Evolutionary conservation across 2,329 filamentous ascomycete species (phyloP), one percentile per base, ranked within the genome.

Genomic region (Rutstroemia sp.): DNA sequence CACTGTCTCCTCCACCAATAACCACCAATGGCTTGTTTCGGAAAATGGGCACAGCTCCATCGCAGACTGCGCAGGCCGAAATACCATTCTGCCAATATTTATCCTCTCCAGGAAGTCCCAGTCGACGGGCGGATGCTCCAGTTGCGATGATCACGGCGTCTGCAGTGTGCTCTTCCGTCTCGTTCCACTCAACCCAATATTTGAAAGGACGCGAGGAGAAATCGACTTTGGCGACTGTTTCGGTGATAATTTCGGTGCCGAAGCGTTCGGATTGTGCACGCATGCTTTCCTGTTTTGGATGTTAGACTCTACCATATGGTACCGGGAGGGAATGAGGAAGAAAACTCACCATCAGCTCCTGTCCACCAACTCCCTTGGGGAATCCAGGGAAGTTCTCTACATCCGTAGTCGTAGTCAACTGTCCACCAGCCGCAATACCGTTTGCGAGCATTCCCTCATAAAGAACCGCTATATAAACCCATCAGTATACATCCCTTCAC

Each of bases 361-460:
- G 75, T 64, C 94, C 94, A 74, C 90, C 88, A 71, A 99, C 91
- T 61, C 87, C 88, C 67, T 89, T 82, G 68, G 89, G 88, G 77
- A 97, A 99, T 48, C 94, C 94, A 25, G 94, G 94, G 75, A 87
- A 99, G 81, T 99, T 99, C 79, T 99, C 94, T 58, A 99, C 85
- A 65, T 99, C 95, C 68, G 95, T 97, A 55, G 94, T 99, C 25
- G 95, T 99, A 55, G 95, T 99, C 65, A 99, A 81, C 79, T 99
- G 94, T 57, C 94, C 94, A 65, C 94, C 94, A 46, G 94, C 90
- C 6, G 94, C 94, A 67, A 95, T 95, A 69, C 92, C 94, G 70
- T 96, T 94, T 67, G 94, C 94, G 72, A 99, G 85, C 81, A 99
- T 96, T 66, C 94, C 94, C 77, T 99, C 94, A 72, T 97, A 99